These are phyloP conservation scores for Diaporthe sp. DNA, from an alignment of 2,329 filamentous ascomycete species.

Conservation along the genomic window DNA sequence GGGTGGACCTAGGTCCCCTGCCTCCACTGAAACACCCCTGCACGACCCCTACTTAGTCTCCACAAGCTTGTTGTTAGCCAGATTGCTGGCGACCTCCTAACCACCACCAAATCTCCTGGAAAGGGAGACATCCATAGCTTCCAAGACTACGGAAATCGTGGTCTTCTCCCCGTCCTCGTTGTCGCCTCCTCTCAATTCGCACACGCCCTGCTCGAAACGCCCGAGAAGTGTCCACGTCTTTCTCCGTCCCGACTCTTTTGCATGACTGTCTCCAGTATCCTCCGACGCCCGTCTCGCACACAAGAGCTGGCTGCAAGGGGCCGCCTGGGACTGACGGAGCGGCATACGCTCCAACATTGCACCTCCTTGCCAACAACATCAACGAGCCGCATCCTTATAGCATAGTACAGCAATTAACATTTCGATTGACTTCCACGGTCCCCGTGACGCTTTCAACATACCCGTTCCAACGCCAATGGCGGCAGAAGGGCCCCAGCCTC, in stretches of 20 bases:
- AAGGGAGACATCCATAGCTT: slow-evolving; percentile 39
- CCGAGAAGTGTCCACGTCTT: background rate
- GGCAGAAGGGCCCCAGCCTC: slow-evolving; percentile 43
- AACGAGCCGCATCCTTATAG: background rate
- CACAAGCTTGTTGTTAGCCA: slow-evolving; percentile 43
- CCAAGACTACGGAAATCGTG: slow-evolving; percentile 1
- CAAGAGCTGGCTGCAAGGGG: background rate
- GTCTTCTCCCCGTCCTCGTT: slow-evolving; percentile 2
- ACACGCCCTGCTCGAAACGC: background rate
- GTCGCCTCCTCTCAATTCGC: background rate
- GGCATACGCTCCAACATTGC: background rate
- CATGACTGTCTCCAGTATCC: slow-evolving; percentile 5
- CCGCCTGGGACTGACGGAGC: background rate
- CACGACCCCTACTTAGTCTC: slow-evolving; percentile 37
- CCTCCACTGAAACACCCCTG: slow-evolving; percentile 35
- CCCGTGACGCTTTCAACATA: background rate
- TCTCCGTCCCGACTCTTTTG: background rate
- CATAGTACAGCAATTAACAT: background rate
- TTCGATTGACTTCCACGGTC: slow-evolving; percentile 47
- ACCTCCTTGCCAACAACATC: background rate
- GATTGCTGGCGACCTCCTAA: slow-evolving; percentile 41
- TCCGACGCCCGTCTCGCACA: slow-evolving; percentile 5
- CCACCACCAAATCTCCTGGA: slow-evolving; percentile 39
- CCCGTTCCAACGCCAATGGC: slow-evolving; percentile 34
- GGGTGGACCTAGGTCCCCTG: slow-evolving; percentile 31